These are phyloP conservation scores for Passiflora organensis DNA, from an alignment of 345 rosid species.

Conservation along the genomic window DNA sequence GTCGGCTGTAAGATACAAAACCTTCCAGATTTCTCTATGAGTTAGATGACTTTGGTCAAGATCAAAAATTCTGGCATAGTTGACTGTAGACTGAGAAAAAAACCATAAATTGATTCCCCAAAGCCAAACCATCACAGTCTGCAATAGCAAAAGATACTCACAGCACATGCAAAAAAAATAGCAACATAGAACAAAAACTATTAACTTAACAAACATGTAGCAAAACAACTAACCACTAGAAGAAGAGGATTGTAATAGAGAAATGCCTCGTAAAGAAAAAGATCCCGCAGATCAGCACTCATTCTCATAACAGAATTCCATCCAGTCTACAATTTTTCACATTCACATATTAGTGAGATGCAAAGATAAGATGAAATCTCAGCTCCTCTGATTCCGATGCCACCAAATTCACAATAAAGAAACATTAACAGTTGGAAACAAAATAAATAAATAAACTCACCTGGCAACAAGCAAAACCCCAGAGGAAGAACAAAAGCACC, in stretches of 20 bases:
- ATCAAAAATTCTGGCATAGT: slow-evolving; percentile 67
- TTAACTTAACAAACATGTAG: neutral
- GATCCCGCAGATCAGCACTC: slow-evolving; percentile 76
- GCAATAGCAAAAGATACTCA: slow-evolving; percentile 19
- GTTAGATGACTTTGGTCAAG: slow-evolving; percentile 88
- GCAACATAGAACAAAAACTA: too few relatives aligned
- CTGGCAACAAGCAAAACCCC: slow-evolving; percentile 90
- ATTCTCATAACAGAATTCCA: slow-evolving; percentile 95
- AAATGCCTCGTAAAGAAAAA: slow-evolving; percentile 87
- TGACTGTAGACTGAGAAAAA: slow-evolving; percentile 69
- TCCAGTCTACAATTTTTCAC: slow-evolving; percentile 57
- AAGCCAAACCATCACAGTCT: slow-evolving; percentile 96
- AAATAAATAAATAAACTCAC: slow-evolving; percentile 29
- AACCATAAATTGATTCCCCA: slow-evolving; percentile 97
- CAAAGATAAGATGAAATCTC: slow-evolving; percentile 3
- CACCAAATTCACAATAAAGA: slow-evolving; percentile 1
- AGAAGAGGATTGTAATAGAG: slow-evolving; percentile 96
- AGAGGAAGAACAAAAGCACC: slow-evolving; percentile 67
- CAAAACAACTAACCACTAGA: slow-evolving; percentile 64
- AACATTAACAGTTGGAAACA: neutral
- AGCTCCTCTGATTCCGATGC: neutral
- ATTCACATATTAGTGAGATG: neutral
- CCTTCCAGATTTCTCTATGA: slow-evolving; percentile 96
- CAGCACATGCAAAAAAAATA: slow-evolving; percentile 1
- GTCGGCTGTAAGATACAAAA: slow-evolving; percentile 16